phyloP scores from a whole-genome alignment of 441 rosid genomes.

The Theobroma grandiflorum region DNA sequence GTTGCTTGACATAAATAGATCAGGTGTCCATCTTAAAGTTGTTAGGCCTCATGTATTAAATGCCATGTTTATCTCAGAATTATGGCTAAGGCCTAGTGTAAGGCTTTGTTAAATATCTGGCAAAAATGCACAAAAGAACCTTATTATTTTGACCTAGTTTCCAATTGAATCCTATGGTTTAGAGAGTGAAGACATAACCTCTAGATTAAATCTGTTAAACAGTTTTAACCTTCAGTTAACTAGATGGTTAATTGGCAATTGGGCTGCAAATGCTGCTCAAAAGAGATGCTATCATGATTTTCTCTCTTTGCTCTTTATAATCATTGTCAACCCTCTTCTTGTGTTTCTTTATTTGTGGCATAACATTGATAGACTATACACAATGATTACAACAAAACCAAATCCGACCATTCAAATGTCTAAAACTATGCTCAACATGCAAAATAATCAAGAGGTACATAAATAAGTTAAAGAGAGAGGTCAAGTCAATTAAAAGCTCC shows the following conservation, averaged over 20 bases:
- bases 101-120: conserved; percentile 12
- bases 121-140: not conserved
- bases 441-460: not conserved
- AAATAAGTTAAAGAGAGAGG: not conserved
- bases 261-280: not conserved
- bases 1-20: conserved; percentile 6
- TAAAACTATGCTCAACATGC: not conserved
- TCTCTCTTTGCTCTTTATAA: conserved; percentile 9
- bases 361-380: conserved; percentile 5
- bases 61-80: conserved; percentile 6
- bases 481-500: not conserved
- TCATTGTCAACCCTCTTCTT: not conserved
- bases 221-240: conserved; percentile 9
- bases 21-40: conserved; percentile 9
- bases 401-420: conserved; percentile 6
- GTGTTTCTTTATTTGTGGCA: not conserved
- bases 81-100: conserved; percentile 12
- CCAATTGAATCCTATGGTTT: not conserved
- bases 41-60: not conserved
- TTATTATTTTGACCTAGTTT: conserved; percentile 6
- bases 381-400: not conserved
- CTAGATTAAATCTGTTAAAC: not conserved
- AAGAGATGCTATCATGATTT: not conserved
- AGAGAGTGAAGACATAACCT: not conserved
- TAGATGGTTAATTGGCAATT: not conserved